Conservation (phyloP, 2,329 filamentous ascomycete genomes). For the Ophiostoma populinum region DNA sequence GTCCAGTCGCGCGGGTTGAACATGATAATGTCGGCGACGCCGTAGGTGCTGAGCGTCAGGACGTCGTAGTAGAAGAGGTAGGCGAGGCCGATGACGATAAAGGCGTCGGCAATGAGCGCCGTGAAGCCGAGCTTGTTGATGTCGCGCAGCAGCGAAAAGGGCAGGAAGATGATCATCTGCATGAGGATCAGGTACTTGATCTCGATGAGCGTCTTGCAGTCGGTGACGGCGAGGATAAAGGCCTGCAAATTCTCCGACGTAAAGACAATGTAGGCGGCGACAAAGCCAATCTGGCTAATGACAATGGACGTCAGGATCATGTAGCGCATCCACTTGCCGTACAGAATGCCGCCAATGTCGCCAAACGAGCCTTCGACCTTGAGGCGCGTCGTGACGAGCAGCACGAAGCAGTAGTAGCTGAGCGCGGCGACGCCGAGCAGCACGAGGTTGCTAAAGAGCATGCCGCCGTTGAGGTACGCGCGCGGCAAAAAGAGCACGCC, state of each 20-base stretch:
- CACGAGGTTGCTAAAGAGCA: slow-evolving; percentile 89
- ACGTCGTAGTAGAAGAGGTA: slow-evolving; percentile 96
- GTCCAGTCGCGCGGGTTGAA: slow-evolving; percentile 94
- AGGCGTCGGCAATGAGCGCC: slow-evolving; percentile 79
- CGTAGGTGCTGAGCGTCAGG: slow-evolving; percentile 58
- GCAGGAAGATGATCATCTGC: slow-evolving; percentile 90
- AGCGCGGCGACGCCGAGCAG: slow-evolving; percentile 70
- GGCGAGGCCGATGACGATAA: slow-evolving; percentile 80
- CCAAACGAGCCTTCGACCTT: slow-evolving; percentile 89
- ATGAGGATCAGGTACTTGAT: slow-evolving; percentile 83
- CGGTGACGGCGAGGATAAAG: slow-evolving; percentile 77
- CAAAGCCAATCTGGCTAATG: slow-evolving; percentile 87
- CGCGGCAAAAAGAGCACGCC: slow-evolving; percentile 85
- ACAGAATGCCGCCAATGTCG: slow-evolving; percentile 85
- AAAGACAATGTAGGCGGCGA: slow-evolving; percentile 91
- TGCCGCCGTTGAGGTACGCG: slow-evolving; percentile 89
- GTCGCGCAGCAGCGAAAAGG: slow-evolving; percentile 82
- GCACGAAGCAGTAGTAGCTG: slow-evolving; percentile 95
- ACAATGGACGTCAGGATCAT: slow-evolving; percentile 86
- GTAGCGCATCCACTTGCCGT: slow-evolving; percentile 75
- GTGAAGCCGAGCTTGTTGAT: slow-evolving; percentile 96
- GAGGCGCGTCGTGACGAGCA: slow-evolving; percentile 73
- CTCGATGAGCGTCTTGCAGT: slow-evolving; percentile 71
- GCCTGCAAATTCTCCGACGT: slow-evolving; percentile 91
- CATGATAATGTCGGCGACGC: slow-evolving; percentile 67